Conservation (phyloP, 345 rosid species). For the Hibiscus tridactylites region DNA sequence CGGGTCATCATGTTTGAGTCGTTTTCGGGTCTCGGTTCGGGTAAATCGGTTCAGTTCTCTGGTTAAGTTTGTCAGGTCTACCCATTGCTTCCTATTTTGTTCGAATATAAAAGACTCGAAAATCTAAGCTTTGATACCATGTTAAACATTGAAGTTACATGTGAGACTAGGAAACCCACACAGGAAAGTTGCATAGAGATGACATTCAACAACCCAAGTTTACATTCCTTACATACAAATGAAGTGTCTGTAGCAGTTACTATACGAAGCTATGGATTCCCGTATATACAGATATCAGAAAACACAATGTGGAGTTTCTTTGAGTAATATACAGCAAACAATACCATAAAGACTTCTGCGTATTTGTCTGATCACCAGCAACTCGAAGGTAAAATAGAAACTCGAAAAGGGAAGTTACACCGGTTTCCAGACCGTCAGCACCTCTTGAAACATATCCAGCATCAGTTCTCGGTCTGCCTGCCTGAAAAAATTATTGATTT, state of each 20-base stretch:
- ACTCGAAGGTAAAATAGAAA: neutral
- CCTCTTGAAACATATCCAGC: constrained; percentile 90
- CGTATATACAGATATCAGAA: neutral
- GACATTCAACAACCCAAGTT: too few relatives aligned
- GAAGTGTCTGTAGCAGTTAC: neutral
- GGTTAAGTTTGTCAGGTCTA: too few relatives aligned
- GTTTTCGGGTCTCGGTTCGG: too few relatives aligned
- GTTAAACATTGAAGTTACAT: neutral
- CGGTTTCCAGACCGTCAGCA: constrained; percentile 72
- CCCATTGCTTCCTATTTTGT: neutral
- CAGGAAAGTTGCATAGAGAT: neutral
- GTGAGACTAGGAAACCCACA: neutral
- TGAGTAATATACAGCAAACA: neutral
- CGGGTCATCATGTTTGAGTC: too few relatives aligned
- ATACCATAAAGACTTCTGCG: neutral
- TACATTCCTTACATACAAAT: neutral
- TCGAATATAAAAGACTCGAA: neutral
- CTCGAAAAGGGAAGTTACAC: constrained; percentile 13
- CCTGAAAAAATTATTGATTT: constrained; percentile 62
- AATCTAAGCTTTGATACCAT: neutral
- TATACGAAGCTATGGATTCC: neutral
- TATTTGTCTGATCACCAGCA: neutral
- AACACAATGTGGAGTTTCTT: neutral
- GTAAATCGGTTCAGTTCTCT: too few relatives aligned
- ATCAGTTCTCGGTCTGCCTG: constrained; percentile 75